These are phyloP conservation scores for Exophiala viscosa DNA, from an alignment of 2,329 filamentous ascomycete species.

Conservation along the genomic window DNA sequence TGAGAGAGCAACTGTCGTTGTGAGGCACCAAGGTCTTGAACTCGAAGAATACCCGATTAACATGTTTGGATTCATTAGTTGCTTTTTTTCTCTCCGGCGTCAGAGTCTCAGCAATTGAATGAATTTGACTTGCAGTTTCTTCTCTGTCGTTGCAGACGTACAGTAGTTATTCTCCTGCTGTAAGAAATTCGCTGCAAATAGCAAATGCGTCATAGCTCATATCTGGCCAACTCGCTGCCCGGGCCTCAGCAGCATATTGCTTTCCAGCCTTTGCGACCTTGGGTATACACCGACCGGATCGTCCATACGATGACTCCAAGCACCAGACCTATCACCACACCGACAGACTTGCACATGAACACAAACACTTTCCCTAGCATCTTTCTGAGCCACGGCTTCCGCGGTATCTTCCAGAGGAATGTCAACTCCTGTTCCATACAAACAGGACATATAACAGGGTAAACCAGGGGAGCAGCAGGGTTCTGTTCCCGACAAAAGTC, in stretches of 20 bases:
- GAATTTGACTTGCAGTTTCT: too few species aligned
- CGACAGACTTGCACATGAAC: not conserved
- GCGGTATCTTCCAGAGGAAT: slow-evolving; percentile 2
- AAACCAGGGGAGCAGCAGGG: not conserved
- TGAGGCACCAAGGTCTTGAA: not conserved
- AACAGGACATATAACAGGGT: slow-evolving; percentile 15
- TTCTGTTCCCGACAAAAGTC: slow-evolving; percentile 6
- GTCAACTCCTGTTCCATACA: slow-evolving; percentile 21
- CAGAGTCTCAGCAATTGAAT: not conserved
- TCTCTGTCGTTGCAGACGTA: not conserved
- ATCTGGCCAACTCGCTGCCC: too few species aligned
- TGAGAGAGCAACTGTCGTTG: too few species aligned
- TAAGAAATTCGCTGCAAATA: too few species aligned
- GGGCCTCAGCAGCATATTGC: not conserved
- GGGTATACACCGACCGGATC: slow-evolving; percentile 2
- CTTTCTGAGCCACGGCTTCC: slow-evolving; percentile 11
- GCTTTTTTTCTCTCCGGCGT: too few species aligned
- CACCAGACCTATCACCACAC: slow-evolving; percentile 1
- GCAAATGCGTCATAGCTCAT: too few species aligned
- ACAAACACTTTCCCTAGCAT: not conserved
- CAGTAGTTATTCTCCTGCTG: too few species aligned
- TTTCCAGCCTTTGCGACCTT: slow-evolving; percentile 2
- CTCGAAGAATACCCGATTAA: too few species aligned
- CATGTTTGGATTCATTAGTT: too few species aligned
- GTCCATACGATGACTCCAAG: slow-evolving; percentile 1